Percentiles rank a stretch among this genome's conserved stretches.
Conservation (phyloP, 306 rosid species). For the Mucuna pruriens region DNA sequence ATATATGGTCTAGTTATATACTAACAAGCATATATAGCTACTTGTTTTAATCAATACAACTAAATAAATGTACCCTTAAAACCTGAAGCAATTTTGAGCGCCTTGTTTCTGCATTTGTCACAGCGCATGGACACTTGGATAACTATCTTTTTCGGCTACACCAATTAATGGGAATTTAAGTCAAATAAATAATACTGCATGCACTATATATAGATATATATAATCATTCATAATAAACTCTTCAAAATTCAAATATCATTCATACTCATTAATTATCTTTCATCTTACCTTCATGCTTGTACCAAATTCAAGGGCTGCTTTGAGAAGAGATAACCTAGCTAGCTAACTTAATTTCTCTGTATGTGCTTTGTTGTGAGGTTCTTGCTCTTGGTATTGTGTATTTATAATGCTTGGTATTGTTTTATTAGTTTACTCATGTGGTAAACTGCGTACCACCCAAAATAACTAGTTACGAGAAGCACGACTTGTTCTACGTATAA, state of each 20-base stretch:
- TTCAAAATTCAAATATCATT: not conserved
- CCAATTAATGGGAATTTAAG: not conserved
- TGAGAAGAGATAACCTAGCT: no score
- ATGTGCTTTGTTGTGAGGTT: not conserved
- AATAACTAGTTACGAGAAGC: no score
- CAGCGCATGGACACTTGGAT: conserved; percentile 33
- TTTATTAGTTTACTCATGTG: not conserved
- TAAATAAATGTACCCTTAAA: not conserved
- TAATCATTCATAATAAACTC: not conserved
- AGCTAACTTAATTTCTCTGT: no score
- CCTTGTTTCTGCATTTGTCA: conserved; percentile 44
- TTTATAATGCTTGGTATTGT: not conserved
- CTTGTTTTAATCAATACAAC: no score
- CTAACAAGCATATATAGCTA: no score
- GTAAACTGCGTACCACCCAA: no score
- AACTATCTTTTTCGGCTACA: conserved; percentile 50
- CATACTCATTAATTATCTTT: not conserved
- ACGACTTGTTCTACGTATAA: no score
- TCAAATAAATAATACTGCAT: not conserved
- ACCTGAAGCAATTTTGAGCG: conserved; percentile 43
- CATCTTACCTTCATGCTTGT: not conserved
- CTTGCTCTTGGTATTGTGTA: not conserved
- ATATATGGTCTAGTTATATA: no score
- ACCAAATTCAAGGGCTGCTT: not conserved
- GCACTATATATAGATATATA: no score